Evolutionary conservation across 2,329 filamentous ascomycete species (phyloP), one percentile per base, ranked within the genome.

Genomic region (Pseudohalonectria lignicola): DNA sequence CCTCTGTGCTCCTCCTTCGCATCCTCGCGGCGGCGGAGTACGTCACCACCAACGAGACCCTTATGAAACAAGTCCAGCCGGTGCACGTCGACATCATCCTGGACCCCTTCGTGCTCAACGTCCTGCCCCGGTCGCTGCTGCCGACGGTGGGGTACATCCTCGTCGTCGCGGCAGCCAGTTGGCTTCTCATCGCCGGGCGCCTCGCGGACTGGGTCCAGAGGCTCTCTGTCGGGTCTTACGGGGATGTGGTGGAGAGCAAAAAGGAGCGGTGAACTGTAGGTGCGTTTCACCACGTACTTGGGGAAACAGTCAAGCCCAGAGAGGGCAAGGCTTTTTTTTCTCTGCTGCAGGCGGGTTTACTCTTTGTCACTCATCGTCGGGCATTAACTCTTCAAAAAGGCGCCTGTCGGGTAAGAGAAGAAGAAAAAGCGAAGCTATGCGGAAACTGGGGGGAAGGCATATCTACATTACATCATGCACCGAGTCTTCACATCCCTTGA

Each of bases 71-170:
- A 43, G 82, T 85, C 12, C 79, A 80, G 2, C 74, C 78, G 1
- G 86, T 96, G 4, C 64, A 77, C 38, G 82, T 82, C 37, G 90
- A 98, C 49, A 60, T 79, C 57, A 83, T 95, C 50, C 74, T 98
- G 18, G 92, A 96, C 57, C 87, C 87, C 1, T 96, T 81, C 53
- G 43, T 93, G 30, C 61, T 80, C 51, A 92, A 93, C 62, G 53
- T 87, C 13, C 68, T 96, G 37, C 92, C 92, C 11, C 68, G 67
- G 37, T 94, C 87, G 4, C 64, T 96, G 13, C 51, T 82, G 17
- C 79, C 84, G 16, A 90, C 82, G 2, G 75, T 74, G 11, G 63
- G 61, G 26, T 94, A 87, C 57, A 68, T 93, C 39, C 49, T 69
- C 4, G 47, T 73, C 3, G 69, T 94, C 39, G 75, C 76, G n/a